A percentile compares a stretch with the other conserved stretches of the same genome.
phyloP scores from a whole-genome alignment of 805 yeast species.

The Cyberlindnera subsufficiens region DNA sequence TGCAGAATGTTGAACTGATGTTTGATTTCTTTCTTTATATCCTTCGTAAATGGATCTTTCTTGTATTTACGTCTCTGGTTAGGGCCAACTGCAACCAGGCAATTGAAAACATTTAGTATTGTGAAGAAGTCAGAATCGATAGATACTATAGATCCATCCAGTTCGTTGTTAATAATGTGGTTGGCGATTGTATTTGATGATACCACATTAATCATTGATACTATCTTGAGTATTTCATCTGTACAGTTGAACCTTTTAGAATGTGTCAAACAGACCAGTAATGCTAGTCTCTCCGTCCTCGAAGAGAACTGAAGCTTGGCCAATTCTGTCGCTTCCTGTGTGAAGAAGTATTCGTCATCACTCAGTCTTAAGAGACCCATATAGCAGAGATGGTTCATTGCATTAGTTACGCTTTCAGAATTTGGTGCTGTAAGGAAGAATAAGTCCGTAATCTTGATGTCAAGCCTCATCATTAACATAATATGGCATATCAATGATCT shows the following conservation, averaged over 20 bases:
- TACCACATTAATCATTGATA: neutral
- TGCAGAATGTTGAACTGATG: neutral
- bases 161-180: slow-evolving; percentile 1
- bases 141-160: slow-evolving; percentile 5
- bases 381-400: slow-evolving; percentile 4
- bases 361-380: slow-evolving; percentile 4
- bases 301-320: slow-evolving; percentile 2
- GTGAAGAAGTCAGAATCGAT: slow-evolving; percentile 8
- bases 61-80: no score
- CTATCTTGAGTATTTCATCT: slow-evolving; percentile 1
- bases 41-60: slow-evolving; percentile 4
- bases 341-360: slow-evolving; percentile 3
- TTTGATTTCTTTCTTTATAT: slow-evolving; percentile 23
- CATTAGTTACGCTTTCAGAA: neutral
- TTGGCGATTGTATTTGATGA: slow-evolving; percentile 6
- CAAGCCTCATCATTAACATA: neutral
- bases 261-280: slow-evolving; percentile 1
- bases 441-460: neutral
- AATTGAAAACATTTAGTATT: slow-evolving; percentile 4
- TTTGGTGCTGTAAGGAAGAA: slow-evolving; percentile 5
- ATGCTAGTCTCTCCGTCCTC: neutral
- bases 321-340: neutral
- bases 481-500: slow-evolving; percentile 2
- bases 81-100: neutral
- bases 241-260: neutral